Evolutionary conservation across 2,329 filamentous ascomycete genomes (phyloP), one percentile per base, ranked within the genome.

Genomic region (Calonectria fujianensis): DNA sequence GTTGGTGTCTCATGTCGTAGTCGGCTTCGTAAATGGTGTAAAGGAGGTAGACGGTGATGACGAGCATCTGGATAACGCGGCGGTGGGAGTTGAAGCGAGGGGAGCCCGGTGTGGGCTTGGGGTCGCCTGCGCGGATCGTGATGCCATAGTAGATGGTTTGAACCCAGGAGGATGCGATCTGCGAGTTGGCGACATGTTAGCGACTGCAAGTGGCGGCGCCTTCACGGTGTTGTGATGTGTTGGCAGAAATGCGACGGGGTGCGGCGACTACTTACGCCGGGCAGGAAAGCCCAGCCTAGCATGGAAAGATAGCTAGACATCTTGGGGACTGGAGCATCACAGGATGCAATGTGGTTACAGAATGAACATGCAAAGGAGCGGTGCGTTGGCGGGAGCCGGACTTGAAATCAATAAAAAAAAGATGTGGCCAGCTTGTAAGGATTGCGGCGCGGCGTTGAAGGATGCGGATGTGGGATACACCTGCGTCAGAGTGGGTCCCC

Each of bases 21-120:
- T 98, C 95, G 81, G 95, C 94, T 86, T 98, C 96, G 87, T 96
- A 97, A 81, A 98, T 92, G 61, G 96, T 98, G 89, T 98, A 98
- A 77, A 94, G 86, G 48, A 98, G 94, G 87, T 98, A 99, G 75
- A 91, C 87, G 64, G 93, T 88, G 66, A 98, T 93, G 81, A 98
- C 95, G 79, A 93, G 88, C 82, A 96, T 93, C 84, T 97, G 93
- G 83, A 98, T 96, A 80, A 92, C 91, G 73, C 94, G 94, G 74
- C 95, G 93, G 87, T 98, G 95, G 72, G 90, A 89, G 76, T 90
- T 88, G 84, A 91, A 95, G 78, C 92, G 92, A 2, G 92, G 89
- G n/a, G 90, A 89, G 84, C 94, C 91, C 45, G 94, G 91, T 73
- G 86, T 91, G 2, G 94, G 96, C 74, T 94, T 94, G 18, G 94